Conservation (phyloP, 2,329 filamentous ascomycete genomes). For the Trichoderma arundinaceum region DNA sequence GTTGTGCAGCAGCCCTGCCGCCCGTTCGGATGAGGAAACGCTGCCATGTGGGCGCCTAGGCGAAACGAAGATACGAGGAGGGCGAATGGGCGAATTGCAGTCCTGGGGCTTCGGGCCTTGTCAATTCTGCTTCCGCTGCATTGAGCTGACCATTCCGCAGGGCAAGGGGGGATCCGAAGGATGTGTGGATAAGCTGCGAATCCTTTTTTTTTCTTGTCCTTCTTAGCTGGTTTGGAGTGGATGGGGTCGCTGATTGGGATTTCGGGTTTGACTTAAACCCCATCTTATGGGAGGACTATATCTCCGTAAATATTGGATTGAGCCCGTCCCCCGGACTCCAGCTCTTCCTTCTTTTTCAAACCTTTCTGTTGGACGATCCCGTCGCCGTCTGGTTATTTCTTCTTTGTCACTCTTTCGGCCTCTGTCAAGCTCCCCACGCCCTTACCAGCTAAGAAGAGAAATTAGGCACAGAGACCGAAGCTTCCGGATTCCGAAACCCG, state of each 20-base stretch:
- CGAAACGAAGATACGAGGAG: not conserved
- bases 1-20: not conserved
- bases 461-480: not conserved
- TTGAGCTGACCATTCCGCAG: not conserved
- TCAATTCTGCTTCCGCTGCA: too few relatives aligned
- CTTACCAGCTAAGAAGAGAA: not conserved
- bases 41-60: constrained; percentile 14
- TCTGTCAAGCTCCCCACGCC: not conserved
- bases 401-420: not conserved
- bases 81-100: not conserved
- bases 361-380: not conserved
- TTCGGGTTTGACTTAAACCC: constrained; percentile 24
- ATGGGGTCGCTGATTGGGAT: constrained; percentile 13
- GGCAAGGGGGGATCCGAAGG: not conserved
- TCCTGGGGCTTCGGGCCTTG: too few relatives aligned
- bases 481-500: constrained; percentile 25
- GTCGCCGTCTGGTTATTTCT: not conserved
- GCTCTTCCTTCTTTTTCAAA: not conserved
- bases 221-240: constrained; percentile 11
- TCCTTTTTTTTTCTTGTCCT: not conserved
- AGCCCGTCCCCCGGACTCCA: not conserved
- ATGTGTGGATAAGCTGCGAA: not conserved
- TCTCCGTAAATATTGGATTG: constrained; percentile 14
- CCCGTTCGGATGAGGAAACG: constrained; percentile 5
- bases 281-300: not conserved